phyloP scores from a whole-genome alignment of 371 early-diverging fungal species.

The Syncephalastrum sp. region DNA sequence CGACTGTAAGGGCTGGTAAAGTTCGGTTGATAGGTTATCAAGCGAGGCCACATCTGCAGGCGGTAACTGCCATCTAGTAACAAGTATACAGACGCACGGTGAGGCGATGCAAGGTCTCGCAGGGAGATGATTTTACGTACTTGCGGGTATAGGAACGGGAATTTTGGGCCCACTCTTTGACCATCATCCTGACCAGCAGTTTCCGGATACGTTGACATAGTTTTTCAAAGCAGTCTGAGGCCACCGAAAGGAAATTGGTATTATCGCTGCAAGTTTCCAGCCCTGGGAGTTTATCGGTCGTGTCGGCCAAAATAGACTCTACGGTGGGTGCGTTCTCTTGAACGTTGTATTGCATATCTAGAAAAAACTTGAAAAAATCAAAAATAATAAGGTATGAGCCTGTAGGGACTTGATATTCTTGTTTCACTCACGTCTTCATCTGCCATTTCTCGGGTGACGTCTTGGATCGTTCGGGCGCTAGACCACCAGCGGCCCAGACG shows the following conservation, averaged over 20 bases:
- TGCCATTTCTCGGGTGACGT: slow-evolving; percentile 49
- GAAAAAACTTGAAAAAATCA: slow-evolving; percentile 44
- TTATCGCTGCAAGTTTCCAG: too few species aligned
- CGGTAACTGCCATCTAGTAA: slow-evolving; percentile 27
- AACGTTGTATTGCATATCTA: slow-evolving; percentile 53
- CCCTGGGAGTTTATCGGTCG: too few species aligned
- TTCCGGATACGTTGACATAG: slow-evolving; percentile 50
- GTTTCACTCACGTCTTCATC: slow-evolving; percentile 52
- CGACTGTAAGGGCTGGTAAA: slow-evolving; percentile 56
- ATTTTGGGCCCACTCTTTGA: slow-evolving; percentile 59
- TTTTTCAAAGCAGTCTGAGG: slow-evolving; percentile 24
- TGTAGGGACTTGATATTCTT: neutral
- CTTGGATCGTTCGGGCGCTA: slow-evolving; percentile 40
- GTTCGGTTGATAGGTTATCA: slow-evolving; percentile 60
- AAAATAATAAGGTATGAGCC: neutral
- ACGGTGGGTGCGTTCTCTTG: neutral
- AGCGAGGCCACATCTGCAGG: slow-evolving; percentile 5
- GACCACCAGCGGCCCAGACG: slow-evolving; percentile 55
- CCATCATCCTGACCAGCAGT: slow-evolving; percentile 51
- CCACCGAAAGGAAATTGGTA: slow-evolving; percentile 11
- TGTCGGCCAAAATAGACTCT: too few species aligned
- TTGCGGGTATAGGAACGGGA: slow-evolving; percentile 58
- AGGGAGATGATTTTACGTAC: slow-evolving; percentile 28
- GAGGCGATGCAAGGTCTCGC: neutral
- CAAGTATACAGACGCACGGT: neutral